These are phyloP conservation scores for Talaromyces verruculosus DNA, from an alignment of 2,329 filamentous ascomycete genomes.

Conservation along the genomic window DNA sequence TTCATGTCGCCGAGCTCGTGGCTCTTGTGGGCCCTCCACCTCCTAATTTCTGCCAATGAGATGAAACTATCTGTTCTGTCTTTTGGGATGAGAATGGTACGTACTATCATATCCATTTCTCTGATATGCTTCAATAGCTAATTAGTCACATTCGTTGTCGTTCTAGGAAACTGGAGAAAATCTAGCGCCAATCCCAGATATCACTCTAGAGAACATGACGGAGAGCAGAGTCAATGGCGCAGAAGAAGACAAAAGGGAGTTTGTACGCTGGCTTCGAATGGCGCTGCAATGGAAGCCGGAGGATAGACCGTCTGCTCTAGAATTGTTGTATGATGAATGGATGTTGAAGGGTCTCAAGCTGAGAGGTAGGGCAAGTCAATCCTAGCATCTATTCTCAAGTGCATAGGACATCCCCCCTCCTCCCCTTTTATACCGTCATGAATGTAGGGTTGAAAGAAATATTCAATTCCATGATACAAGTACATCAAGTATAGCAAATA, in stretches of 20 bases:
- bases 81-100: slow-evolving; percentile 1
- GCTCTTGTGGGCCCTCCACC: not conserved
- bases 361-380: not conserved
- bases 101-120: not conserved
- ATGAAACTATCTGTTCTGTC: not conserved
- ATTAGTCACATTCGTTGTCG: not conserved
- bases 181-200: not conserved
- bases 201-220: not conserved
- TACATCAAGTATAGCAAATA: slow-evolving; percentile 13
- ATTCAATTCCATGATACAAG: slow-evolving; percentile 13
- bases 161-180: not conserved
- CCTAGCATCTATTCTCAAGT: not conserved
- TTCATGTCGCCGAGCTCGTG: slow-evolving; percentile 8
- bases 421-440: not conserved
- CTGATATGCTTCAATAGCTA: not conserved
- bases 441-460: not conserved
- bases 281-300: slow-evolving; percentile 8
- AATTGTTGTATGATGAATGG: slow-evolving; percentile 9
- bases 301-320: not conserved
- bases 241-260: slow-evolving; percentile 8
- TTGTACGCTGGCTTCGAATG: slow-evolving; percentile 7
- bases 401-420: not conserved
- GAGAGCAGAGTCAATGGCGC: not conserved
- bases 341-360: slow-evolving; percentile 1
- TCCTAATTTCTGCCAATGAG: not conserved